Conservation (phyloP, 164 flowering plant genomes). For the Tetracentron sinense region DNA sequence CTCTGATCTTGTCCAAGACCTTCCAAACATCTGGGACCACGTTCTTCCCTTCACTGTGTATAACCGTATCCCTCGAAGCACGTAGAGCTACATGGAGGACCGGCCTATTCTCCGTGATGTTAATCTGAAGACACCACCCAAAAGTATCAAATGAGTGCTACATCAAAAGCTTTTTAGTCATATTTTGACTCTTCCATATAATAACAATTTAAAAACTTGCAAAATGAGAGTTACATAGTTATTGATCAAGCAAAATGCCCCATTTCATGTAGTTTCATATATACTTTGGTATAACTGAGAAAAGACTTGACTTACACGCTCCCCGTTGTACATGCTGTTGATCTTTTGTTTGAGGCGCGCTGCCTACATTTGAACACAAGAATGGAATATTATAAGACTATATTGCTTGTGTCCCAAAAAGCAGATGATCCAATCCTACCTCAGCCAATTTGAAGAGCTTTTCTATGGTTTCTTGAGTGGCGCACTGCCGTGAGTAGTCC, state of each 20-base stretch:
- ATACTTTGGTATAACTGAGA: background rate
- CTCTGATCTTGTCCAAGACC: constrained; percentile 82
- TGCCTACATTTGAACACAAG: constrained; percentile 45
- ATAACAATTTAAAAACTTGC: background rate
- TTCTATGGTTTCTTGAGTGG: constrained; percentile 51
- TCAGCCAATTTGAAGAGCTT: constrained; percentile 73
- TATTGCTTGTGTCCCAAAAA: background rate
- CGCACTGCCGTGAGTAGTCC: constrained; percentile 86
- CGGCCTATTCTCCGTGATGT: constrained; percentile 84
- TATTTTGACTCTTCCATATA: background rate
- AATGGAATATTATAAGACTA: constrained; percentile 1
- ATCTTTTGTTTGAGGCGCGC: constrained; percentile 79
- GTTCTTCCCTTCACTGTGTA: constrained; percentile 78
- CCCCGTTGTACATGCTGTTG: constrained; percentile 73
- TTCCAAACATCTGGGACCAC: constrained; percentile 96
- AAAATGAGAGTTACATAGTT: background rate
- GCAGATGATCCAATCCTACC: constrained; percentile 32
- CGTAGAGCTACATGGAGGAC: constrained; percentile 98
- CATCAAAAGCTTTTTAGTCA: background rate
- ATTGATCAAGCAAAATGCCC: background rate
- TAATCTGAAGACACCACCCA: constrained; percentile 47
- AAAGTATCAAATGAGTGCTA: background rate
- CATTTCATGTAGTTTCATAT: background rate
- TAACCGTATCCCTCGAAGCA: constrained; percentile 71
- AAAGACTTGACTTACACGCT: constrained; percentile 48